phyloP scores from a whole-genome alignment of 129 eudicot species.

The Lonicera japonica region DNA sequence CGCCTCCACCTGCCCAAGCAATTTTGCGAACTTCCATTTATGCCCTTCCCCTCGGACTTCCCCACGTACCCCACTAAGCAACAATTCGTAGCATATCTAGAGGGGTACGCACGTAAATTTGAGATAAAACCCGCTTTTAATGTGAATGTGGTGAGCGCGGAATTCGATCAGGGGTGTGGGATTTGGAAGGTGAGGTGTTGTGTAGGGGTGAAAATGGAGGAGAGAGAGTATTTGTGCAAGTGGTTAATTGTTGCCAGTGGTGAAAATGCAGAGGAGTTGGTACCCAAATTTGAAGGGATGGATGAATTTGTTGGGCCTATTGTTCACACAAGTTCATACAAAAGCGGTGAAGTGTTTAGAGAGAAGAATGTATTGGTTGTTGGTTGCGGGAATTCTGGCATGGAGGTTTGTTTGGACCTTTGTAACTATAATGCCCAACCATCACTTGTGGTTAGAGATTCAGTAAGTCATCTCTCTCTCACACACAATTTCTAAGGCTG shows the following conservation, averaged over 20 bases:
- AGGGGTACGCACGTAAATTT: constrained; percentile 34
- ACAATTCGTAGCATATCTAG: constrained; percentile 57
- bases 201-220: constrained; percentile 9
- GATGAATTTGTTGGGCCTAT: constrained; percentile 43
- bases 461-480: constrained; percentile 32
- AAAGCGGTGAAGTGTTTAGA: constrained; percentile 47
- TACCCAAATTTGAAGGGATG: constrained; percentile 51
- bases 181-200: constrained; percentile 53
- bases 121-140: constrained; percentile 36
- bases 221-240: constrained; percentile 39
- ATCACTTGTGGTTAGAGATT: constrained; percentile 60
- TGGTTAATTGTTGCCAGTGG: constrained; percentile 71
- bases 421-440: constrained; percentile 62
- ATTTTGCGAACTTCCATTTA: constrained; percentile 58
- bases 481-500: no score
- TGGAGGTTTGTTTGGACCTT: constrained; percentile 73
- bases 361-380: constrained; percentile 62
- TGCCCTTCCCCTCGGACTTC: constrained; percentile 48
- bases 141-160: constrained; percentile 42
- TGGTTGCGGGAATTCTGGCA: constrained; percentile 79
- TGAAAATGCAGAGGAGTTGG: constrained; percentile 65
- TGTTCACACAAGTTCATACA: constrained; percentile 51
- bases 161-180: constrained; percentile 33
- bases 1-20: constrained; percentile 64
- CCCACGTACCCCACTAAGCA: constrained; percentile 67